Evolutionary conservation across 805 yeast species (phyloP).

Genomic region (Cyberlindnera nakhonratchasimensis): DNA sequence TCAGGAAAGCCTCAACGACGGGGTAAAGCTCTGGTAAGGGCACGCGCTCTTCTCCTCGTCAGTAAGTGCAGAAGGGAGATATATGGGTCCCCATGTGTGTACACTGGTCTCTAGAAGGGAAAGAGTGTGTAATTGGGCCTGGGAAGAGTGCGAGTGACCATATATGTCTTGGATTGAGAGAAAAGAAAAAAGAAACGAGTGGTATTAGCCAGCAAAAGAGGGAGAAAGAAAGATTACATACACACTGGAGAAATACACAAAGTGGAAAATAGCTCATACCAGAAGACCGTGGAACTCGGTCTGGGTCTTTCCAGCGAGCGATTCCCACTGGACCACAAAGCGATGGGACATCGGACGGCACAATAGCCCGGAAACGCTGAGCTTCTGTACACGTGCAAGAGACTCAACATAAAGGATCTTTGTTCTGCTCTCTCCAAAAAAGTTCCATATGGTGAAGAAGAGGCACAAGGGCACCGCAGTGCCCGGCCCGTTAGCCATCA

Average conservation of each 20-base stretch:
- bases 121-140: no score
- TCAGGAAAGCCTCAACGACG: no score
- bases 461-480: conserved; percentile 70
- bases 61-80: no score
- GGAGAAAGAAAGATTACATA: background rate
- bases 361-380: conserved; percentile 76
- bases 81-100: no score
- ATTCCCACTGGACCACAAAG: conserved; percentile 88
- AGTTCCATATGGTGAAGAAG: conserved; percentile 48
- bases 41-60: no score
- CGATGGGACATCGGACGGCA: conserved; percentile 70
- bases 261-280: conserved; percentile 53
- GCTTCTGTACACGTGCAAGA: conserved; percentile 70
- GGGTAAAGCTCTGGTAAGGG: no score
- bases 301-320: conserved; percentile 48
- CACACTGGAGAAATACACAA: no score
- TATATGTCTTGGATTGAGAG: no score
- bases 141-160: no score
- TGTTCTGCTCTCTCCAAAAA: conserved; percentile 44
- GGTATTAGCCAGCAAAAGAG: background rate
- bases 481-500: conserved; percentile 78
- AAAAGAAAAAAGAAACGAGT: no score
- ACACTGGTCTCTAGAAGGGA: no score
- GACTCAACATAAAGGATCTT: conserved; percentile 80
- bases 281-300: conserved; percentile 78